Percentiles rank a stretch among this genome's conserved stretches.
Evolutionary conservation across 2,329 filamentous ascomycete species (phyloP).

Genomic region (Ceratocystis diversiconidia): DNA sequence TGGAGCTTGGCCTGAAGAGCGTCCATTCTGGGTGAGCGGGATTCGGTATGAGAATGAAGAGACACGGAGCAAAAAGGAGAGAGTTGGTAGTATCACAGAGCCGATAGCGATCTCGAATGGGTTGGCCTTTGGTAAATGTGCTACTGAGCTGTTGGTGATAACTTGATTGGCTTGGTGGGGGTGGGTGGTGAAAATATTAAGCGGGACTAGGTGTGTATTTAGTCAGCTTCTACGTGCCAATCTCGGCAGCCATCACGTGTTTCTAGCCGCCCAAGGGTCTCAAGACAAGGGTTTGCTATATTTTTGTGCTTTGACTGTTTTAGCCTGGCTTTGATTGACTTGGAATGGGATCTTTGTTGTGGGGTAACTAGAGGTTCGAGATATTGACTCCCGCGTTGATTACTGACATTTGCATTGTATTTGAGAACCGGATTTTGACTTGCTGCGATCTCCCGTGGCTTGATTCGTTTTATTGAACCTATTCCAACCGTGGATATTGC

Average conservation of each 20-base stretch:
- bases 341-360: background rate
- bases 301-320: background rate
- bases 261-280: background rate
- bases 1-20: conserved; percentile 67
- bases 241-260: background rate
- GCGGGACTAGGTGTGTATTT: conserved; percentile 8
- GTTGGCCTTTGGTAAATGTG: background rate
- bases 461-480: background rate
- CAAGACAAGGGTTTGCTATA: background rate
- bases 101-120: background rate
- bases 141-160: background rate
- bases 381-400: background rate
- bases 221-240: background rate
- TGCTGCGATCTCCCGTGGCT: background rate
- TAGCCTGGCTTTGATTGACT: background rate
- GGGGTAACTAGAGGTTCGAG: background rate
- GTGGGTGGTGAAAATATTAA: conserved; percentile 15
- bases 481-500: background rate
- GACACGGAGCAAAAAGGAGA: background rate
- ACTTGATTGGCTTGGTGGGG: background rate
- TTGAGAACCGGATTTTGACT: background rate
- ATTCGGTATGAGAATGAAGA: background rate
- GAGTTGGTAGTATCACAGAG: background rate
- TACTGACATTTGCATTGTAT: background rate
- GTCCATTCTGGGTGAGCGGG: conserved; percentile 37